phyloP scores from a whole-genome alignment of 2,329 filamentous ascomycete species.

The Fusarium metavorans region DNA sequence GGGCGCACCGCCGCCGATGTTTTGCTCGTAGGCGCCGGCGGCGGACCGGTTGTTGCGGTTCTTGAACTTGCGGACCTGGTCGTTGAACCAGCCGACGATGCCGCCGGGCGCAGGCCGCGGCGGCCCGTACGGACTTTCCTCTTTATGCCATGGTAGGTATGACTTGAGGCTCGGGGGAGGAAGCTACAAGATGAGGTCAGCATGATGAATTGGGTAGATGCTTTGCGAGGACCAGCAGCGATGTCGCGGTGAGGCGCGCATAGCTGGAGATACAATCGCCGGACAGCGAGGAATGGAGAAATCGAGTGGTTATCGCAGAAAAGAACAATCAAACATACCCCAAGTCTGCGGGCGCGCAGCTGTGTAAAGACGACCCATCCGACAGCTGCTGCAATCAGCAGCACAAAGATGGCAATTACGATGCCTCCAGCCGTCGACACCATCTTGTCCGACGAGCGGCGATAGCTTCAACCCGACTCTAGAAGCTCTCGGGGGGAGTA shows the following conservation, averaged over 20 bases:
- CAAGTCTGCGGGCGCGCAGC: conserved; percentile 77
- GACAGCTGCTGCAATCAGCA: conserved; percentile 66
- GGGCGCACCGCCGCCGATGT: conserved; percentile 54
- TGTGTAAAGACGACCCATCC: conserved; percentile 80
- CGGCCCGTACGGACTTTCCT: conserved; percentile 61
- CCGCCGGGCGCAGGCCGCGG: conserved; percentile 70
- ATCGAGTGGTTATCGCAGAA: neutral
- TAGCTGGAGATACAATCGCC: neutral
- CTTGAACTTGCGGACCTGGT: conserved; percentile 72
- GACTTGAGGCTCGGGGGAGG: conserved; percentile 75
- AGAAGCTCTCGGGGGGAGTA: neutral
- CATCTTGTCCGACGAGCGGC: conserved; percentile 54
- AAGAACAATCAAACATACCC: conserved; percentile 60
- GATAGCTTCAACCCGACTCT: conserved; percentile 6
- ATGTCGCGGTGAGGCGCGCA: neutral
- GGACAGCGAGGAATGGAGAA: neutral
- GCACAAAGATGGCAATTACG: conserved; percentile 77
- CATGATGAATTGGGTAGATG: neutral
- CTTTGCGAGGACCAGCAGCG: neutral
- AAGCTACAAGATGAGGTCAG: conserved; percentile 60
- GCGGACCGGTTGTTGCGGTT: conserved; percentile 75
- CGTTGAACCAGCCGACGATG: conserved; percentile 78
- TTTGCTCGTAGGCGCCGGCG: conserved; percentile 78
- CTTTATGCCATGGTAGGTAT: conserved; percentile 77
- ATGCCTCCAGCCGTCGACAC: conserved; percentile 73